Conservation (phyloP, 2,329 filamentous ascomycete species). For the Cladosporium sp. region DNA sequence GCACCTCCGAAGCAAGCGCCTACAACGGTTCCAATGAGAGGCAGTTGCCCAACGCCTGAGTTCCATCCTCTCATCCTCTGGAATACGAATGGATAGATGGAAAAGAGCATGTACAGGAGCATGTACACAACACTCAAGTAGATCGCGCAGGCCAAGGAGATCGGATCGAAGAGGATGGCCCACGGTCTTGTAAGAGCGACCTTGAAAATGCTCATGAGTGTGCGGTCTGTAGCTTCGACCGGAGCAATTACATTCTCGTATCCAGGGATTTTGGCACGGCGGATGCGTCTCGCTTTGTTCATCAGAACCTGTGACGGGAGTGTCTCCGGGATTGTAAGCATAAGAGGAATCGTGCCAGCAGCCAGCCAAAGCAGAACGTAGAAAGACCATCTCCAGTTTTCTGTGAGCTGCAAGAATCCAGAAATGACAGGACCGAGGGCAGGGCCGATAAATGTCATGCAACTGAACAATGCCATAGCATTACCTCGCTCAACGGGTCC, state of each 20-base stretch:
- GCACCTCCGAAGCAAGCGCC: slow-evolving; percentile 44
- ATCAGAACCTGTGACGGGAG: slow-evolving; percentile 47
- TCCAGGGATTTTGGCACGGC: slow-evolving; percentile 44
- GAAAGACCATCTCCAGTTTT: slow-evolving; percentile 44
- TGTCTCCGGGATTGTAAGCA: slow-evolving; percentile 58
- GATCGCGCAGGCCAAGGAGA: slow-evolving; percentile 48
- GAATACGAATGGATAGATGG: slow-evolving; percentile 54
- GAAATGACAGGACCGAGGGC: slow-evolving; percentile 51
- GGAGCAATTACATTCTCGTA: slow-evolving; percentile 50
- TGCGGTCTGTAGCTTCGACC: slow-evolving; percentile 44
- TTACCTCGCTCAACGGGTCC: slow-evolving; percentile 48
- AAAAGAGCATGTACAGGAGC: slow-evolving; percentile 55
- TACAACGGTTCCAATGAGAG: slow-evolving; percentile 47
- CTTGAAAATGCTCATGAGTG: slow-evolving; percentile 44
- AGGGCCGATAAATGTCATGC: slow-evolving; percentile 52
- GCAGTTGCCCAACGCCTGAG: slow-evolving; percentile 47
- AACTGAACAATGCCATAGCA: slow-evolving; percentile 50
- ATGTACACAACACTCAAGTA: slow-evolving; percentile 52
- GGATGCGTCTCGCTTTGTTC: slow-evolving; percentile 50
- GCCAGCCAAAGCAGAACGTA: slow-evolving; percentile 41
- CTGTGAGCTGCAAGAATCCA: slow-evolving; percentile 54
- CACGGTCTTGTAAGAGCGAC: slow-evolving; percentile 51
- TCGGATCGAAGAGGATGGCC: slow-evolving; percentile 51
- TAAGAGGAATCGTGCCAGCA: slow-evolving; percentile 31
- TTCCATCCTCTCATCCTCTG: slow-evolving; percentile 52